These are phyloP conservation scores for Arthroderma uncinatum DNA, from an alignment of 2,329 filamentous ascomycete genomes.

Conservation along the genomic window DNA sequence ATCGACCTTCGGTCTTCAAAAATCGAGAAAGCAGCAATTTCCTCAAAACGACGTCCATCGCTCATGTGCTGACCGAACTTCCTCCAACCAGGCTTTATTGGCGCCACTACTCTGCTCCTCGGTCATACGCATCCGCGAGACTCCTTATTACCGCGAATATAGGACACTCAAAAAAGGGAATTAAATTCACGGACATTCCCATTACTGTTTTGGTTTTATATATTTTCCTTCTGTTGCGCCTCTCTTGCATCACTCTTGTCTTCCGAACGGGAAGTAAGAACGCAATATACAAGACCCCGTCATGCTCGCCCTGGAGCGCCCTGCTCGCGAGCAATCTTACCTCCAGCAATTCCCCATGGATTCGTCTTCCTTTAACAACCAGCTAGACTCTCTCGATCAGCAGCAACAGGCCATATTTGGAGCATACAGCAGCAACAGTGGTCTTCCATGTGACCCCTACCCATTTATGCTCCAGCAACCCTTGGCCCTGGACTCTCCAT, in stretches of 20 bases:
- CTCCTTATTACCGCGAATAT: background rate
- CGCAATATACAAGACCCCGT: constrained; percentile 1
- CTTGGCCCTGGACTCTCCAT: constrained; percentile 5
- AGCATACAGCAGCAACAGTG: constrained; percentile 7
- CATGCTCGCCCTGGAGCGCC: constrained; percentile 16
- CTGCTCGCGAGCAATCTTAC: constrained; percentile 13
- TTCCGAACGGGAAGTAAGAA: background rate
- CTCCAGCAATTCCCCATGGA: constrained; percentile 15
- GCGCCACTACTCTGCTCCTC: background rate
- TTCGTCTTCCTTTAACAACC: constrained; percentile 6
- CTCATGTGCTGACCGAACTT: background rate
- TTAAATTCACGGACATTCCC: background rate
- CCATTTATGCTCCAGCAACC: constrained; percentile 13
- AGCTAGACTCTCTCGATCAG: constrained; percentile 8
- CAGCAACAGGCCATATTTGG: constrained; percentile 12
- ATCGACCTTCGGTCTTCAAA: background rate
- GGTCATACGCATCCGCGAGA: no score
- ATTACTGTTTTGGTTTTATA: background rate
- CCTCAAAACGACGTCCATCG: background rate
- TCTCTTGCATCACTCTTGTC: background rate
- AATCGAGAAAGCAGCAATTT: background rate
- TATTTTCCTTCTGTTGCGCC: background rate
- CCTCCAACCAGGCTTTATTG: background rate
- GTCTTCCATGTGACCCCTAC: constrained; percentile 9
- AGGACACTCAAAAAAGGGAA: background rate